These are phyloP conservation scores for Pyropia haitanensis DNA, from an alignment of 23 red algal species.

Conservation along the genomic window DNA sequence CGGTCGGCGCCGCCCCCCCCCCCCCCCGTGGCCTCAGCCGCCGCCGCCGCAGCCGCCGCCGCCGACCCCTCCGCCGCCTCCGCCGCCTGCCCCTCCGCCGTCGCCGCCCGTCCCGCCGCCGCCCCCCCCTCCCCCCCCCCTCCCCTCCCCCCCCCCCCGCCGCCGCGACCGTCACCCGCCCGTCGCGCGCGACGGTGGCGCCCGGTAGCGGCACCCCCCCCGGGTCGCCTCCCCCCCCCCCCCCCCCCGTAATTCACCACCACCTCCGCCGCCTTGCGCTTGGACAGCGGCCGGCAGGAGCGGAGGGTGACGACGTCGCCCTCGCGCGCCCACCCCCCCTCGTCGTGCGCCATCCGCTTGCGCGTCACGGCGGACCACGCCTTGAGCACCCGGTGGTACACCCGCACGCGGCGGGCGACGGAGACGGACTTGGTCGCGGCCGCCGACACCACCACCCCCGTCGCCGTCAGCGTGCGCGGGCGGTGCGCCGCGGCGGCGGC, in stretches of 20 bases:
- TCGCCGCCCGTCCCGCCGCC: too few relatives aligned
- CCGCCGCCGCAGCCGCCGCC: too few relatives aligned
- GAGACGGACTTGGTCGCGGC: conserved; percentile 66
- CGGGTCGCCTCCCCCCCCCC: too few relatives aligned
- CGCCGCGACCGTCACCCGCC: too few relatives aligned
- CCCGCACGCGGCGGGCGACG: conserved; percentile 30
- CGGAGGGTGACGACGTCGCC: conserved; percentile 76
- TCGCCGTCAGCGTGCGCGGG: conserved; percentile 37
- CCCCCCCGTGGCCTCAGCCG: too few relatives aligned
- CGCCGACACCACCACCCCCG: conserved; percentile 63
- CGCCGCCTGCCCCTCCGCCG: too few relatives aligned
- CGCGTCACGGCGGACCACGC: conserved; percentile 40
- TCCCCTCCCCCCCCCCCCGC: too few relatives aligned
- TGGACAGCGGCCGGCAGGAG: conserved; percentile 42
- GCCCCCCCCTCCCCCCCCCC: too few relatives aligned
- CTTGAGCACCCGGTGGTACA: conserved; percentile 29
- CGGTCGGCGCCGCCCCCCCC: too few relatives aligned
- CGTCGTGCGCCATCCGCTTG: conserved; percentile 88
- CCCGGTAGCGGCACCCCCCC: too few relatives aligned
- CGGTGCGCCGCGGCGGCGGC: conserved; percentile 22
- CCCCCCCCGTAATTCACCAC: conserved; percentile 81
- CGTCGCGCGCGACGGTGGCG: too few relatives aligned
- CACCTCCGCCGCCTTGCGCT: conserved; percentile 69
- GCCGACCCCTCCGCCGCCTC: too few relatives aligned
- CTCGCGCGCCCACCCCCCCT: conserved; percentile 54